A percentile compares a stretch with the other conserved stretches of the same genome.
These are phyloP conservation scores for Lizonia empirigonia DNA, from an alignment of 2,329 filamentous ascomycete genomes.

Conservation along the genomic window DNA sequence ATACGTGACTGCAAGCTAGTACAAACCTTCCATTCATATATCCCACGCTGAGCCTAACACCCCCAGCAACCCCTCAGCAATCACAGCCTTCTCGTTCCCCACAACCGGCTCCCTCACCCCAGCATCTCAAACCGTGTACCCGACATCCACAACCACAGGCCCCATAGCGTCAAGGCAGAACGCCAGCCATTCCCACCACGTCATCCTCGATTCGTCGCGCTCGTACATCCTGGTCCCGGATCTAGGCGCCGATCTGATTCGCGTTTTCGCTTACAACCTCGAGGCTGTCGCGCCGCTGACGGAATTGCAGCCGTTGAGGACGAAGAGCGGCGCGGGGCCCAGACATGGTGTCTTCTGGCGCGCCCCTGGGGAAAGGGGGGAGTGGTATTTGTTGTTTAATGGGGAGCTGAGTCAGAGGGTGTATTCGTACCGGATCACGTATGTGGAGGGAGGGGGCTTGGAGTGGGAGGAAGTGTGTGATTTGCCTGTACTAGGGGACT, in stretches of 20 bases:
- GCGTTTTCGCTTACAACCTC: conserved; percentile 59
- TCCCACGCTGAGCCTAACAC: background rate
- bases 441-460: no score
- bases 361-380: conserved; percentile 9
- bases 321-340: conserved; percentile 63
- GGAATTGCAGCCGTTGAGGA: conserved; percentile 51
- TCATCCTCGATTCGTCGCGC: conserved; percentile 66
- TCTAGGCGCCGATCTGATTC: conserved; percentile 67
- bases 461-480: conserved; percentile 10
- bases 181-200: conserved; percentile 55
- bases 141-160: conserved; percentile 5
- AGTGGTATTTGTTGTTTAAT: conserved; percentile 19
- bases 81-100: conserved; percentile 15
- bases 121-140: conserved; percentile 11
- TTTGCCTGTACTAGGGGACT: background rate
- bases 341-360: conserved; percentile 64
- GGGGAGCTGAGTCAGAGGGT: conserved; percentile 22
- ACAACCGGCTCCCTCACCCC: conserved; percentile 6
- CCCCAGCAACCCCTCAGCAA: conserved; percentile 16
- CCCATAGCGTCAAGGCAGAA: conserved; percentile 43
- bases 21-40: background rate
- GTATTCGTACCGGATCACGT: conserved; percentile 18
- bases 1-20: conserved; percentile 21
- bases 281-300: conserved; percentile 51
- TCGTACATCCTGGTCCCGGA: conserved; percentile 67